A percentile compares a stretch with the other conserved stretches of the same genome.
Evolutionary conservation across 2,329 filamentous ascomycete genomes (phyloP).

Genomic region (Colletotrichum aenigma): DNA sequence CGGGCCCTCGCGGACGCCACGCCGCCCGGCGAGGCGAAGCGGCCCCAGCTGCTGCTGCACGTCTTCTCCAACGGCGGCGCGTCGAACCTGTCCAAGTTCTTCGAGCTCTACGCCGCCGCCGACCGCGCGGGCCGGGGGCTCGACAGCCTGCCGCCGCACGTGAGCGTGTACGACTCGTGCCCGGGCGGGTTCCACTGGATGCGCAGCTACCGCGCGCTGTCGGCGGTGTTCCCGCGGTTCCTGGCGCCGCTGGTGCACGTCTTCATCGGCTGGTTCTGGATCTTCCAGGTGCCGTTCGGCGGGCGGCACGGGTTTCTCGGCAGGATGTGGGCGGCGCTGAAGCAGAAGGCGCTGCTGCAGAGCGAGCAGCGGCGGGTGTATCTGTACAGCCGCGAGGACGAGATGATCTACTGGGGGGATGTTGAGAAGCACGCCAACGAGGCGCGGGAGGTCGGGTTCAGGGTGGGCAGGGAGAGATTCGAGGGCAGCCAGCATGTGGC

Average conservation of each 20-base stretch:
- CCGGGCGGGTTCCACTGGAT: slow-evolving; percentile 48
- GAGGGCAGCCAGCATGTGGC: slow-evolving; percentile 54
- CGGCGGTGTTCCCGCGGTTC: slow-evolving; percentile 36
- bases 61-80: slow-evolving; percentile 59
- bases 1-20: slow-evolving; percentile 30
- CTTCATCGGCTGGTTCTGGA: slow-evolving; percentile 34
- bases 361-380: slow-evolving; percentile 53
- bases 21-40: slow-evolving; percentile 14
- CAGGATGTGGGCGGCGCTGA: slow-evolving; percentile 40
- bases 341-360: slow-evolving; percentile 32
- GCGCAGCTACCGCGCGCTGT: slow-evolving; percentile 43
- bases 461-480: slow-evolving; percentile 50
- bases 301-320: slow-evolving; percentile 31
- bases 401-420: slow-evolving; percentile 48
- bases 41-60: slow-evolving; percentile 46
- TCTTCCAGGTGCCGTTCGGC: slow-evolving; percentile 32
- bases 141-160: slow-evolving; percentile 42
- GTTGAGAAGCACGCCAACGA: slow-evolving; percentile 52
- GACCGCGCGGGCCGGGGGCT: slow-evolving; percentile 19
- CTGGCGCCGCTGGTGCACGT: slow-evolving; percentile 37
- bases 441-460: slow-evolving; percentile 42
- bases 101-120: slow-evolving; percentile 33
- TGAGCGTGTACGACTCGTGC: slow-evolving; percentile 51
- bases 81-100: slow-evolving; percentile 42
- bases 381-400: slow-evolving; percentile 54